These are phyloP conservation scores for Claviceps fusiformis DNA, from an alignment of 2,329 filamentous ascomycete genomes.

Conservation along the genomic window DNA sequence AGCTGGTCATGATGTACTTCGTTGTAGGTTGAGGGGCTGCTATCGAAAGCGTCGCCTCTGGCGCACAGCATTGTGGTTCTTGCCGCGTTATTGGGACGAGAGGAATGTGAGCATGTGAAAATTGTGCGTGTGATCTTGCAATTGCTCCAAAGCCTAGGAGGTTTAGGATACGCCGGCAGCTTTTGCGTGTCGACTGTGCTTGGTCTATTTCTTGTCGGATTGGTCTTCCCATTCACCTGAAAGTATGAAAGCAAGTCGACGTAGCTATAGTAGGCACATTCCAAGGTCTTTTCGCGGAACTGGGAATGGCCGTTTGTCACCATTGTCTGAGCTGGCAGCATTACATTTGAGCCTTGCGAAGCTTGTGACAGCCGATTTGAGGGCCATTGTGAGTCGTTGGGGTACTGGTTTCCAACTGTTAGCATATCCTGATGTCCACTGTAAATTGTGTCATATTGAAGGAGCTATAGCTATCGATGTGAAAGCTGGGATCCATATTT, in stretches of 20 bases:
- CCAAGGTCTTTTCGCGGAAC: constrained; percentile 56
- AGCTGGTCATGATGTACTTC: not conserved
- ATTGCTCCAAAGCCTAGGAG: constrained; percentile 21
- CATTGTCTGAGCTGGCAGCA: not conserved
- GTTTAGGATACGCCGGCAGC: constrained; percentile 42
- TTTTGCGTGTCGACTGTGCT: constrained; percentile 28
- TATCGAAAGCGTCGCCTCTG: constrained; percentile 3
- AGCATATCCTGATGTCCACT: not conserved
- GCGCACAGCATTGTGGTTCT: not conserved
- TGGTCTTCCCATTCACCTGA: constrained; percentile 42
- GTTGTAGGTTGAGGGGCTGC: not conserved
- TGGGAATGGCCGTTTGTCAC: not conserved
- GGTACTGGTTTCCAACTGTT: not conserved
- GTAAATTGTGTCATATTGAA: not conserved
- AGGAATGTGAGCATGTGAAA: not conserved
- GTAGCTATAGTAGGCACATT: constrained; percentile 60
- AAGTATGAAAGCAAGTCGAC: constrained; percentile 54
- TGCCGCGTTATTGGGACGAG: not conserved
- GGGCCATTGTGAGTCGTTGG: not conserved
- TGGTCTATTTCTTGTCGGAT: constrained; percentile 23
- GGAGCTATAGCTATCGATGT: not conserved
- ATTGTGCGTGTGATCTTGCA: not conserved
- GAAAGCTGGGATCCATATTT: not conserved
- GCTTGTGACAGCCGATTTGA: not conserved
- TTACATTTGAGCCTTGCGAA: not conserved